Conservation (phyloP, 2,329 filamentous ascomycete species). For the Colletotrichum sp. region DNA sequence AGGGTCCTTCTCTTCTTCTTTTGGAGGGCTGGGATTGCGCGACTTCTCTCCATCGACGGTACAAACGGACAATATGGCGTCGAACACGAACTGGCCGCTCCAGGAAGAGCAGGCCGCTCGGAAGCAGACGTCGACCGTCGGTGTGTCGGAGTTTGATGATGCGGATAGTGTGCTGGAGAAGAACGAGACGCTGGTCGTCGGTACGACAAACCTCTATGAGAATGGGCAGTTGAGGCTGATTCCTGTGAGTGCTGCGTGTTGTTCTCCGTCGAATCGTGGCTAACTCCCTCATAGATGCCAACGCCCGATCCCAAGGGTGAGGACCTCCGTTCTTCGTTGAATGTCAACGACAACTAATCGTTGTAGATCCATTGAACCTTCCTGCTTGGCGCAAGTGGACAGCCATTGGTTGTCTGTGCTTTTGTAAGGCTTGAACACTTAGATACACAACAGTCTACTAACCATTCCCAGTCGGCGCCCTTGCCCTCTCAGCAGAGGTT, state of each 20-base stretch:
- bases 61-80: not conserved
- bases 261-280: not conserved
- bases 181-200: constrained; percentile 24
- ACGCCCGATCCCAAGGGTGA: constrained; percentile 33
- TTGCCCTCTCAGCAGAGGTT: constrained; percentile 29
- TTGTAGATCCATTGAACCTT: constrained; percentile 34
- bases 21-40: not conserved
- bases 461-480: constrained; percentile 26
- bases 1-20: not conserved
- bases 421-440: constrained; percentile 26
- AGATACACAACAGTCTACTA: not conserved
- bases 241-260: constrained; percentile 18
- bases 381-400: constrained; percentile 34
- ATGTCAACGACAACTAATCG: not conserved
- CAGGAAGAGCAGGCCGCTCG: constrained; percentile 7
- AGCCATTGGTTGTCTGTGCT: constrained; percentile 29
- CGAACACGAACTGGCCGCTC: constrained; percentile 12
- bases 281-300: constrained; percentile 22
- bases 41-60: not conserved
- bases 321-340: not conserved
- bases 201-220: constrained; percentile 24
- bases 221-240: constrained; percentile 24
- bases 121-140: not conserved
- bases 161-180: not conserved
- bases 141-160: not conserved